These are phyloP conservation scores for Astrephomene gubernaculifera DNA, from an alignment of 139 green algal genomes.

Conservation along the genomic window DNA sequence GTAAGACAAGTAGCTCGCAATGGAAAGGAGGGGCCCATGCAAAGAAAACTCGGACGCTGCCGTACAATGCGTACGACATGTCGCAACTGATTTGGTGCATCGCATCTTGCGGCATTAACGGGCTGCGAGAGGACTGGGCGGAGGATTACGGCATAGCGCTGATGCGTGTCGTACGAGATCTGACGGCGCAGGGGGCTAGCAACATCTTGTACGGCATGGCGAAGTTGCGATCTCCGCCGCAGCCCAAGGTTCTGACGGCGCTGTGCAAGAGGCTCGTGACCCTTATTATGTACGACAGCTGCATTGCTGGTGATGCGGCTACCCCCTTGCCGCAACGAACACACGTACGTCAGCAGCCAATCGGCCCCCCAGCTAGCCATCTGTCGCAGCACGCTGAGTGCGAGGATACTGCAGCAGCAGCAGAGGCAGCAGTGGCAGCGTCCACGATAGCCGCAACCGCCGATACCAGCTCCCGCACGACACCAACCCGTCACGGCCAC, in stretches of 20 bases:
- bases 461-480: too few relatives aligned
- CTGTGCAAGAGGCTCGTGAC: slow-evolving; percentile 8
- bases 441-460: too few relatives aligned
- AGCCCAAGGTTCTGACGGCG: neutral
- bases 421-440: neutral
- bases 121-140: slow-evolving; percentile 23
- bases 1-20: too few relatives aligned
- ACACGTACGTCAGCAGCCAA: neutral
- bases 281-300: neutral
- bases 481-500: too few relatives aligned
- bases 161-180: neutral
- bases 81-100: slow-evolving; percentile 7
- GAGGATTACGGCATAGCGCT: neutral
- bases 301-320: neutral
- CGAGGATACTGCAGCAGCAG: neutral
- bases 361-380: neutral
- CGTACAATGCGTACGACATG: slow-evolving; percentile 30
- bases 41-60: too few relatives aligned
- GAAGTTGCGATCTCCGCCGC: neutral
- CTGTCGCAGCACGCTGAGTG: neutral
- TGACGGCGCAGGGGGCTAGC: slow-evolving; percentile 4
- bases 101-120: neutral
- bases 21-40: too few relatives aligned
- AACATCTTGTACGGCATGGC: slow-evolving; percentile 14
- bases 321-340: neutral